phyloP scores from a whole-genome alignment of 169 alveolate species.

The Eimeria acervulina region DNA sequence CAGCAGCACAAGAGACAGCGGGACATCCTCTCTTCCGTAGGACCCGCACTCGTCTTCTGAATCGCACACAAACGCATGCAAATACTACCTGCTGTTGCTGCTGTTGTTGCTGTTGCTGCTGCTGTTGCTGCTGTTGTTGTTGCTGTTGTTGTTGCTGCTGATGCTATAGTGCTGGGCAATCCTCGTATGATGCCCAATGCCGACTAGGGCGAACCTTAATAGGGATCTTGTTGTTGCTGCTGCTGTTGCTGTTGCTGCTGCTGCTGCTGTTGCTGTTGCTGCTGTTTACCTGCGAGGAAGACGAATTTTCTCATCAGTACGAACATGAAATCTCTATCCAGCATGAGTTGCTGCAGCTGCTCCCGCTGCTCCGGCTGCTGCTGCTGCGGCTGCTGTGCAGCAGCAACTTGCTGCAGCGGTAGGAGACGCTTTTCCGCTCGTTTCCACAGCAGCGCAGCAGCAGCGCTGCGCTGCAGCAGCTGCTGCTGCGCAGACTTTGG shows the following conservation, averaged over 20 bases:
- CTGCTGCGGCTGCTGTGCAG: conserved; percentile 40
- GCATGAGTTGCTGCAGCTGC: background rate
- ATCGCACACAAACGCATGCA: background rate
- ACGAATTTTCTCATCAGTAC: conserved; percentile 37
- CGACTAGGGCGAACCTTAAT: no score
- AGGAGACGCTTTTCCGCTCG: background rate
- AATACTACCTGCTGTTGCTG: background rate
- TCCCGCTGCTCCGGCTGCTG: background rate
- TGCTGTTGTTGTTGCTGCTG: background rate
- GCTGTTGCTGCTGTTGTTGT: background rate
- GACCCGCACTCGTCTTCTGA: conserved; percentile 12
- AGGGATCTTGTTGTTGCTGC: no score
- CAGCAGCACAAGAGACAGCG: conserved; percentile 11
- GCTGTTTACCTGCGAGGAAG: no score
- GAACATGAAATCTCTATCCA: conserved; percentile 39
- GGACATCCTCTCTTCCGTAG: background rate
- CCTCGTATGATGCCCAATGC: no score
- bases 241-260: no score
- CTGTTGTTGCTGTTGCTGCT: background rate
- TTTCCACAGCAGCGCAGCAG: conserved; percentile 70
- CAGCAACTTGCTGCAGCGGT: conserved; percentile 8
- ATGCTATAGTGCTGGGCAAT: no score
- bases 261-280: no score
- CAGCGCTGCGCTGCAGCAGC: conserved; percentile 42
- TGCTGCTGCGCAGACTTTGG: conserved; percentile 20